phyloP scores from a whole-genome alignment of 768 basidiomycete species.

The Serendipita sp. region DNA sequence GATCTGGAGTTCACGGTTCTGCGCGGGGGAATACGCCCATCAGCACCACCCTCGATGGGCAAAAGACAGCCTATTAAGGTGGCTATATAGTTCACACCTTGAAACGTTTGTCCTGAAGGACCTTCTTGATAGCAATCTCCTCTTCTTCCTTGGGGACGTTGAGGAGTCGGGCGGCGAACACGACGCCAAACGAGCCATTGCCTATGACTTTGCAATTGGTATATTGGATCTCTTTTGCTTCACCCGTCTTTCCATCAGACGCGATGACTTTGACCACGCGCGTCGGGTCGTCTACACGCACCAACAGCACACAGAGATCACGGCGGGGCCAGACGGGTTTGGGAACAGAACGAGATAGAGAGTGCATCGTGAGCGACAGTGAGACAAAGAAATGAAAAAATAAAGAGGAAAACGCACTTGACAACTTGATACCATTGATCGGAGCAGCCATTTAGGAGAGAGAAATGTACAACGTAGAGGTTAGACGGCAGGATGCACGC shows the following conservation, averaged over 20 bases:
- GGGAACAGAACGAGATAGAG: constrained; percentile 12
- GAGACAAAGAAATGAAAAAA: constrained; percentile 11
- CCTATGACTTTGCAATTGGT: constrained; percentile 97
- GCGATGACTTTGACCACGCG: constrained; percentile 92
- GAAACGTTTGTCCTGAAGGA: constrained; percentile 99
- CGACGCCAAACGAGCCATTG: constrained; percentile 98
- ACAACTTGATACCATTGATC: constrained; percentile 78
- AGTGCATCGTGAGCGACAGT: constrained; percentile 19
- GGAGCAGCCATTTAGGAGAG: constrained; percentile 29
- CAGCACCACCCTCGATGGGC: neutral
- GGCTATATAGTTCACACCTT: constrained; percentile 48
- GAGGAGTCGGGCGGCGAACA: constrained; percentile 86
- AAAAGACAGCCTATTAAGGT: constrained; percentile 5
- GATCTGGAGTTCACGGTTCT: constrained; percentile 99
- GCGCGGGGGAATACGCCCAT: constrained; percentile 7
- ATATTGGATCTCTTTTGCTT: constrained; percentile 77
- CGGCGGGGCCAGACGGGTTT: constrained; percentile 23
- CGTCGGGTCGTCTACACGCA: constrained; percentile 67
- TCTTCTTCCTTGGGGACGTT: constrained; percentile 45
- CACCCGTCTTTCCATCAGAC: constrained; percentile 85
- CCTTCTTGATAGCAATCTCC: constrained; percentile 99
- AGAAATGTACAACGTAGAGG: neutral
- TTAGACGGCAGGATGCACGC: neutral
- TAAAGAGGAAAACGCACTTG: constrained; percentile 38
- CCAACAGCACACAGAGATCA: constrained; percentile 25